Evolutionary conservation across 2,329 filamentous ascomycete genomes (phyloP).

Genomic region (Chaetomium sp.): DNA sequence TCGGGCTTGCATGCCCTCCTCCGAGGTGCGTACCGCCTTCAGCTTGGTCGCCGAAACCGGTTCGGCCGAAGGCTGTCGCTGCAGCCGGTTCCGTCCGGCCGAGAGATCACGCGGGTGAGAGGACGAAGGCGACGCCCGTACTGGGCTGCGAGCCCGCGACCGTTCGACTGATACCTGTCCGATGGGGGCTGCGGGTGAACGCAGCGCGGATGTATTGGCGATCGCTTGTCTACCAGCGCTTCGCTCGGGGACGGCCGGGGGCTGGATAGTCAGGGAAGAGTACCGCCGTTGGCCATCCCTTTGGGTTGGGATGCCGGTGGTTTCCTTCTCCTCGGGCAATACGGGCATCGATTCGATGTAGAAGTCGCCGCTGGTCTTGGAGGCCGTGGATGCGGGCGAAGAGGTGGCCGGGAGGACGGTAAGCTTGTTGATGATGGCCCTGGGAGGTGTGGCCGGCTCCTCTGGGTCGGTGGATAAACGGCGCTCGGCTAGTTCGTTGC

Average conservation of each 20-base stretch:
- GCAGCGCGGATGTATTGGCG: slow-evolving; percentile 17
- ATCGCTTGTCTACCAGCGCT: slow-evolving; percentile 23
- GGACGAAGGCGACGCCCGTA: slow-evolving; percentile 25
- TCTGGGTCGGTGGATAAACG: slow-evolving; percentile 14
- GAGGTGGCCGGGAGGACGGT: slow-evolving; percentile 30
- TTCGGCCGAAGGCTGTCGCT: slow-evolving; percentile 38
- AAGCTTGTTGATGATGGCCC: slow-evolving; percentile 29
- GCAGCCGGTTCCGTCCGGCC: slow-evolving; percentile 27
- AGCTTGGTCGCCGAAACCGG: slow-evolving; percentile 47
- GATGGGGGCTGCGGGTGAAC: slow-evolving; percentile 26
- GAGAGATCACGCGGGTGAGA: slow-evolving; percentile 14
- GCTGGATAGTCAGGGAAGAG: slow-evolving; percentile 11
- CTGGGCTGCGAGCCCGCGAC: slow-evolving; percentile 26
- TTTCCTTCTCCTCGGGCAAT: slow-evolving; percentile 29
- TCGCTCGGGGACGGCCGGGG: slow-evolving; percentile 25
- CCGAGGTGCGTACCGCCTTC: slow-evolving; percentile 50
- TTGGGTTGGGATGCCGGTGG: slow-evolving; percentile 14
- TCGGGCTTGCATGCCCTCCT: slow-evolving; percentile 43
- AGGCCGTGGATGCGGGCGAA: slow-evolving; percentile 19
- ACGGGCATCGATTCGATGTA: slow-evolving; percentile 32
- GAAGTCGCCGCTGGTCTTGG: slow-evolving; percentile 23
- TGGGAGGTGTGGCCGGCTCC: slow-evolving; percentile 22
- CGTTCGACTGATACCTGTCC: slow-evolving; percentile 37
- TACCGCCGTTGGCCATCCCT: slow-evolving; percentile 3
- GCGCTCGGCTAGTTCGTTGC: slow-evolving; percentile 32